Base-by-base conservation (phyloP, 345 rosid species). In the Excoecaria agallocha region DNA sequence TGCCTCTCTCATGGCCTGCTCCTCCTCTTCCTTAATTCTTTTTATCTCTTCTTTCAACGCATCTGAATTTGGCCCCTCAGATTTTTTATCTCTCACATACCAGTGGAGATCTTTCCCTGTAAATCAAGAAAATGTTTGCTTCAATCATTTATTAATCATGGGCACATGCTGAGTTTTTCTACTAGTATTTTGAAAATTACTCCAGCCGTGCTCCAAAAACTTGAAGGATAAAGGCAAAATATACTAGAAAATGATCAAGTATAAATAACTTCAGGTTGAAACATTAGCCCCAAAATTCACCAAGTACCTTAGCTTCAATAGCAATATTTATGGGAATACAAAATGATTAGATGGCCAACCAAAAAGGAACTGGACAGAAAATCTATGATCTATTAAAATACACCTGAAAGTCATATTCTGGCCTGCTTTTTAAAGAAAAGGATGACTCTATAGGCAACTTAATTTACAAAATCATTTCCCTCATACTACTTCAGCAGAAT, bases 1-100 rank as follows among this genome's bases (percentile, higher is more conserved):
- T 70, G 97, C 98, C 83, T 93, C 99, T 86, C 97, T 91, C 99
- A 95, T 93, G 80, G 96, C 88, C 74, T 91, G 98, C 77, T 95
- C 98, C 86, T 93, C 98, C 80, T 95, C 89, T 81, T 95, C 99
- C 79, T 95, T 93, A 43, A 95, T 80, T 82, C 97, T 87, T 79
- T 82, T 83, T 72, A 92, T 90, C 88, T 95, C 99, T 60, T 91
- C 99, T 84, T 90, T 91, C 25, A 88, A 67, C 66, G 93, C 97
- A 69, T 93, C 96, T 16, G 74, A 35, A 56, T 80, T 74, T 68
- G 91, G 81, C 72, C 77, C 61, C 78, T 46, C 74, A 6, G 86
- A 61, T 8, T 84, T 86, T 74, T 91, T 93, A 68, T 93, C 99
- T 82, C 84, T 90, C 43, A 89, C 60, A 77, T 92, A 95, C 99